Base-by-base conservation (phyloP, 176 grass and related monocot genomes). In the Zea mays region DNA sequence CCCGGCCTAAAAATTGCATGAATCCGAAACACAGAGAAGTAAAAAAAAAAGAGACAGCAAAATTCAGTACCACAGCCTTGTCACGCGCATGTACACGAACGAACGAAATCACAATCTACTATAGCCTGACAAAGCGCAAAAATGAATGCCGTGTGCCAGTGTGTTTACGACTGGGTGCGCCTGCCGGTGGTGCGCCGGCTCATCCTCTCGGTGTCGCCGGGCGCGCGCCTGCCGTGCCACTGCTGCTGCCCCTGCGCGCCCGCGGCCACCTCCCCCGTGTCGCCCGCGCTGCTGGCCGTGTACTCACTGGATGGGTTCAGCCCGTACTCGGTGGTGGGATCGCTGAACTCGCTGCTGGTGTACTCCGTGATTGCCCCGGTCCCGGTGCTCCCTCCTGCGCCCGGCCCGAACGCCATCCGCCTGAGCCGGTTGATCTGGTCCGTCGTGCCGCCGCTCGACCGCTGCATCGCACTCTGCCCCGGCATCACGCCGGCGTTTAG, bases 401-500 rank as follows among this genome's bases (percentile, higher is more conserved):
- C 80, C 35, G 80, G 63, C 41, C 72, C 82, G 73, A 97, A 97
- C 47, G 87, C 91, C 91, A 97, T 90, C 86, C 61, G 83, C 69
- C 82, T 83, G 1, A 97, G 80, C 69, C 70, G 34, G 33, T 40
- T 66, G n/a, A 90, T 67, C 37, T 88, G 73, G 35, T 90, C 89
- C 8, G 75, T 82, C 12, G 90, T 62, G 65, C 65, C 78, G 14
- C 47, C 78, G 13, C 40, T 17, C 40, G 85, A 69, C 10, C 84
- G 66, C 54, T 88, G 84, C 66, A 91, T 48, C 50, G 83, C 54
- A 54, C 95, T 94, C 67, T 92, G 42, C 34, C 95, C 95, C 0
- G 95, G 95, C 57, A 14, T 37, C 44, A 90, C 77, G 12, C 92
- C 95, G 21, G 54, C 91, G 70, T 98, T 91, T 74, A 98, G 80